Evolutionary conservation across 1,284 basidiomycete species (phyloP).

Genomic region (Microbotryum violaceum): DNA sequence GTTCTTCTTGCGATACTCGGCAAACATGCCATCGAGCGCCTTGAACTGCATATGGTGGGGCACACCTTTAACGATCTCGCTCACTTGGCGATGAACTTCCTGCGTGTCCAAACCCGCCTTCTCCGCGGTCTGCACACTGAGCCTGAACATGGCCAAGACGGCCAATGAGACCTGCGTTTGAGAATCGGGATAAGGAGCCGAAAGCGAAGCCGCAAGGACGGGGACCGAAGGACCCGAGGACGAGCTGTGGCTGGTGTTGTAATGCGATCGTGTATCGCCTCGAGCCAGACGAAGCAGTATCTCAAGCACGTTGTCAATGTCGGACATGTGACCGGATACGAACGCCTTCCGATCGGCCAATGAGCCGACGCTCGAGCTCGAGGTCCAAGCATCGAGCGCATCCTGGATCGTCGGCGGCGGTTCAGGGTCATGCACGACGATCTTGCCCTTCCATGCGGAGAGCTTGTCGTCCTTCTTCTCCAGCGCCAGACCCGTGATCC

Average conservation of each 20-base stretch:
- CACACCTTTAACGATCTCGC: conserved; percentile 78
- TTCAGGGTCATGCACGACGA: conserved; percentile 86
- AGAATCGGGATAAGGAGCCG: conserved; percentile 69
- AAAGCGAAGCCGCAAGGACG: conserved; percentile 48
- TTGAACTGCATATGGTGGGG: conserved; percentile 78
- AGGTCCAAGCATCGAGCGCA: conserved; percentile 78
- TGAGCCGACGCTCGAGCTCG: conserved; percentile 65
- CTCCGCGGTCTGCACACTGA: conserved; percentile 70
- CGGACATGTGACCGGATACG: conserved; percentile 70
- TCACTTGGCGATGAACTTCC: conserved; percentile 68
- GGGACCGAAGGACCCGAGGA: conserved; percentile 43
- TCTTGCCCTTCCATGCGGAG: conserved; percentile 77
- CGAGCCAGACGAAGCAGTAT: conserved; percentile 81
- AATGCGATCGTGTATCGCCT: conserved; percentile 55
- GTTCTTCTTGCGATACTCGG: conserved; percentile 50
- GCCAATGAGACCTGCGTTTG: conserved; percentile 89
- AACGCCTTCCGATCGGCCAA: conserved; percentile 73
- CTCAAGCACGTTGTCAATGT: conserved; percentile 74
- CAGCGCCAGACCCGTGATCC: conserved; percentile 74
- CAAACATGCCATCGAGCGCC: conserved; percentile 84
- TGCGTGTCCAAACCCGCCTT: conserved; percentile 58
- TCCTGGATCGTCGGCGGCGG: conserved; percentile 88
- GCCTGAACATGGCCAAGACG: conserved; percentile 78
- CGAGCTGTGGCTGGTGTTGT: conserved; percentile 29
- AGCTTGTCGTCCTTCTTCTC: conserved; percentile 38